A percentile compares a stretch with the other conserved stretches of the same genome.
Conservation (phyloP, 1,284 basidiomycete species). For the Athelia psychrophila region DNA sequence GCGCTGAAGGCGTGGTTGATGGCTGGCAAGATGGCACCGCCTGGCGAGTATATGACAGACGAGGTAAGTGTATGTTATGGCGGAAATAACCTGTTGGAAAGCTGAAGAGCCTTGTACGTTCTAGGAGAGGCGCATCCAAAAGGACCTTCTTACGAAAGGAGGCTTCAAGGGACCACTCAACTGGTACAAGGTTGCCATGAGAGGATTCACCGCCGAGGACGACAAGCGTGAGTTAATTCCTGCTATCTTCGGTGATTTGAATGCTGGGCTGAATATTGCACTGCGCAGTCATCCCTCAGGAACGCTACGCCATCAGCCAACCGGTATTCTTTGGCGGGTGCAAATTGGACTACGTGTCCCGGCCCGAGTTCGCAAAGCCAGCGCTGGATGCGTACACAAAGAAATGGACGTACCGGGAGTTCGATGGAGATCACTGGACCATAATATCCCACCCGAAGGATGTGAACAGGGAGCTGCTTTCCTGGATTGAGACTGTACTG, state of each 20-base stretch:
- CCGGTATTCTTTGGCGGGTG: constrained; percentile 24
- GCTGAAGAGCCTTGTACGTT: neutral
- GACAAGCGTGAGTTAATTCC: constrained; percentile 12
- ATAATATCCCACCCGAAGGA: constrained; percentile 25
- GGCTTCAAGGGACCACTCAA: constrained; percentile 17
- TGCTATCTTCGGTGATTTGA: neutral
- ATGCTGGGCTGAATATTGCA: neutral
- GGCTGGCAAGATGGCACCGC: constrained; percentile 17
- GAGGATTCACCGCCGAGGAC: constrained; percentile 9
- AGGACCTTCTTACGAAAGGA: constrained; percentile 9
- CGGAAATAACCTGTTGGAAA: too few relatives aligned
- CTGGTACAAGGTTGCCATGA: constrained; percentile 20
- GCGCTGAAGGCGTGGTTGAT: constrained; percentile 26
- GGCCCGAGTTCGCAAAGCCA: constrained; percentile 8
- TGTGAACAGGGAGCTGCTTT: constrained; percentile 32
- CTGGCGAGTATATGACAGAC: constrained; percentile 27
- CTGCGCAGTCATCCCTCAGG: constrained; percentile 14
- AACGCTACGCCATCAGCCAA: constrained; percentile 9
- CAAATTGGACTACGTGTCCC: constrained; percentile 18
- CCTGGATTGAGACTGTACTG: constrained; percentile 35
- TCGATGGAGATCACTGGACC: constrained; percentile 24
- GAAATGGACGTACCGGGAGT: constrained; percentile 21
- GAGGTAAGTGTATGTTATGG: constrained; percentile 14
- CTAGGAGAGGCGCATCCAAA: constrained; percentile 10
- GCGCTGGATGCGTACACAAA: constrained; percentile 10